A percentile compares a stretch with the other conserved stretches of the same genome.
These are phyloP conservation scores for Lunasporangiospora selenospora DNA, from an alignment of 192 early-diverging fungal species.

Conservation along the genomic window DNA sequence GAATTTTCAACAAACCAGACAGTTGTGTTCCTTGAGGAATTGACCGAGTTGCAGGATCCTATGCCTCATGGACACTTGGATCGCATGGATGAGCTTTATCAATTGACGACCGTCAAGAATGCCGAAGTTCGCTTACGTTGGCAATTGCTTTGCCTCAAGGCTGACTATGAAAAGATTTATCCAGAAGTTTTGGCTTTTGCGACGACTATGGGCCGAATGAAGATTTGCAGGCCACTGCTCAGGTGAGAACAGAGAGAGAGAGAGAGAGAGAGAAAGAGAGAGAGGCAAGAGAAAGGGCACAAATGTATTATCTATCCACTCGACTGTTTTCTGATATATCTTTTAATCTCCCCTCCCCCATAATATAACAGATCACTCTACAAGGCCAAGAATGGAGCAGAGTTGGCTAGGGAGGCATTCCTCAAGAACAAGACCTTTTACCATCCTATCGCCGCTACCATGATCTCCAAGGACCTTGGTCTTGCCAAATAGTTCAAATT, in stretches of 20 bases:
- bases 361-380: conserved; percentile 56
- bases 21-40: conserved; percentile 84
- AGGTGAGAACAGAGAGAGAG: conserved; percentile 11
- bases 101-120: conserved; percentile 75
- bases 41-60: conserved; percentile 64
- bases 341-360: not conserved
- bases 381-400: conserved; percentile 71
- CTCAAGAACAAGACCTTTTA: conserved; percentile 79
- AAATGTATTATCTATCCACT: too few relatives aligned
- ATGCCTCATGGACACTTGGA: conserved; percentile 66
- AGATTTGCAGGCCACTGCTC: conserved; percentile 88
- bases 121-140: conserved; percentile 89
- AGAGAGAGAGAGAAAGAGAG: too few relatives aligned
- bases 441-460: conserved; percentile 88
- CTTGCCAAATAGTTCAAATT: conserved; percentile 3
- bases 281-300: too few relatives aligned
- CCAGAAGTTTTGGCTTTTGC: conserved; percentile 82
- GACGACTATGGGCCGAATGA: conserved; percentile 93
- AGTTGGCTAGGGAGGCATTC: conserved; percentile 84
- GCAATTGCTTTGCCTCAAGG: conserved; percentile 82
- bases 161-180: conserved; percentile 78
- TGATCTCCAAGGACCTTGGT: conserved; percentile 86
- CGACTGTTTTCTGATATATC: too few relatives aligned
- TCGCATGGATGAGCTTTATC: conserved; percentile 76
- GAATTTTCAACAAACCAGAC: conserved; percentile 71